A percentile compares a stretch with the other conserved stretches of the same genome.
Evolutionary conservation across 768 basidiomycete species (phyloP).

Genomic region (Agaricus subrufescens): DNA sequence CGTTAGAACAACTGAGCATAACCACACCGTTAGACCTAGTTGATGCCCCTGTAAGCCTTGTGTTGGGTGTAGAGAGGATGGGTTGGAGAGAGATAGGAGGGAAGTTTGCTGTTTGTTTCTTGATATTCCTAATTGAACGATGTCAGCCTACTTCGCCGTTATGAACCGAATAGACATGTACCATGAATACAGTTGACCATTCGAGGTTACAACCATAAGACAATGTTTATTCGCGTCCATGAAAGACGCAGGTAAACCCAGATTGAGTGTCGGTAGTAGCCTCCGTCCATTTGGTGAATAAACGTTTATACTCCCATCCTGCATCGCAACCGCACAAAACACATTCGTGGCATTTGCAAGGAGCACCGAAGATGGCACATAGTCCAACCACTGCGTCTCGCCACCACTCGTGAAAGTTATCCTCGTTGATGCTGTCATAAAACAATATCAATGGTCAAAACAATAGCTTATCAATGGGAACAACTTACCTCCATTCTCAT

Average conservation of each 20-base stretch:
- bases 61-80: conserved; percentile 53
- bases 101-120: conserved; percentile 60
- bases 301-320: conserved; percentile 77
- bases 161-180: conserved; percentile 26
- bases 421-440: conserved; percentile 52
- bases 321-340: conserved; percentile 74
- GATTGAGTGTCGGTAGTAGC: conserved; percentile 77
- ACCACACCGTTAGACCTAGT: conserved; percentile 81
- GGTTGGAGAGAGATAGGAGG: conserved; percentile 58
- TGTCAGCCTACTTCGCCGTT: neutral
- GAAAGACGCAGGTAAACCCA: conserved; percentile 68
- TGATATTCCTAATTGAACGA: conserved; percentile 57
- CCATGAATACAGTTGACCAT: conserved; percentile 76
- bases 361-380: conserved; percentile 70
- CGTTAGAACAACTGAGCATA: conserved; percentile 70
- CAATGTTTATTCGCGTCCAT: conserved; percentile 61
- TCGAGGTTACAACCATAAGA: conserved; percentile 68
- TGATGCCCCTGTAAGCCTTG: conserved; percentile 55
- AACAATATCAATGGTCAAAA: conserved; percentile 4
- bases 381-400: conserved; percentile 88
- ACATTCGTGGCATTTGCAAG: conserved; percentile 53
- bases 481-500: conserved; percentile 54
- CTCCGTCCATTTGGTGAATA: conserved; percentile 83
- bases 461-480: neutral
- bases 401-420: conserved; percentile 60